Percentiles rank a stretch among this genome's conserved stretches.
Conservation (phyloP, 345 rosid genomes). For the Salix suchowensis region DNA sequence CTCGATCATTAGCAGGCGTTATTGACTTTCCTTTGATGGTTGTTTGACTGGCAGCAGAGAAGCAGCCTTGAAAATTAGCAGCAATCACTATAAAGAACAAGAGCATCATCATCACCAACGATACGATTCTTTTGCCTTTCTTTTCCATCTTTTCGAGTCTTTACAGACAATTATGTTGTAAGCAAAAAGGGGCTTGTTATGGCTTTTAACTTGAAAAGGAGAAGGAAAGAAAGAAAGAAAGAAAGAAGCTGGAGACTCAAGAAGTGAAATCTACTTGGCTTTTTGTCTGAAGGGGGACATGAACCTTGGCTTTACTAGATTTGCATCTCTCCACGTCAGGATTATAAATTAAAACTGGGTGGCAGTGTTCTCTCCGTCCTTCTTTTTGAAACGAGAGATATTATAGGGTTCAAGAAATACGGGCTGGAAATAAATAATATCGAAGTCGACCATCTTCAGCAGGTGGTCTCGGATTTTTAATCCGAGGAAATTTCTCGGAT, state of each 20-base stretch:
- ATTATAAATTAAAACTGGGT: not conserved
- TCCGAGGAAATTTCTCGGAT: not conserved
- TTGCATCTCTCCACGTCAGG: not conserved
- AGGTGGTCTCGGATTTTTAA: not conserved
- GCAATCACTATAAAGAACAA: conserved; percentile 2
- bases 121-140: not conserved
- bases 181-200: not conserved
- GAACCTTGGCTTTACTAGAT: not conserved
- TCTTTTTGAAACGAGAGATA: too few species aligned
- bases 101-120: not conserved
- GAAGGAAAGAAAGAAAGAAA: not conserved
- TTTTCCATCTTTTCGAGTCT: conserved; percentile 16
- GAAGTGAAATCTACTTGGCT: not conserved
- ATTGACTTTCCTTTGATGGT: conserved; percentile 22
- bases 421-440: too few species aligned
- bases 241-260: not conserved
- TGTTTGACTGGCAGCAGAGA: conserved; percentile 29
- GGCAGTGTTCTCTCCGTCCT: too few species aligned
- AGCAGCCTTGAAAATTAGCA: conserved; percentile 23
- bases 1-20: not conserved
- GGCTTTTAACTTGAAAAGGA: not conserved
- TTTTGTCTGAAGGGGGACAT: not conserved
- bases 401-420: too few species aligned
- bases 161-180: not conserved
- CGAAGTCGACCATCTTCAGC: not conserved